phyloP scores from a whole-genome alignment of 1,284 basidiomycete genomes.

The Mycena citricolor region DNA sequence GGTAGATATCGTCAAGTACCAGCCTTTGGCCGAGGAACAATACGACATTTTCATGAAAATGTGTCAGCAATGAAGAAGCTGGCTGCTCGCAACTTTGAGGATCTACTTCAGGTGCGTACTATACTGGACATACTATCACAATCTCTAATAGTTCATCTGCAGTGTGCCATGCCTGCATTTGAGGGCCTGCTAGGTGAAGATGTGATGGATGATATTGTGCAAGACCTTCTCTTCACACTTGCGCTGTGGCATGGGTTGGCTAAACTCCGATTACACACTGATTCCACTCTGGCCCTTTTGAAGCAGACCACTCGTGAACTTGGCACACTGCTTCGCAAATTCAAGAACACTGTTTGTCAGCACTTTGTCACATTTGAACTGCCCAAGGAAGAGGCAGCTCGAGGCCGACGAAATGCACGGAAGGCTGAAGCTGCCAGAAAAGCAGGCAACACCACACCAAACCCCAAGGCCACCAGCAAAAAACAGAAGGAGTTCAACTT shows the following conservation, averaged over 20 bases:
- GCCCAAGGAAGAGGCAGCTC: conserved; percentile 4
- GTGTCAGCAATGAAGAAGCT: conserved; percentile 22
- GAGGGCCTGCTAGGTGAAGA: conserved; percentile 14
- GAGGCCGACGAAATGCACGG: conserved; percentile 1
- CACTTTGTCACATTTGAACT: conserved; percentile 4
- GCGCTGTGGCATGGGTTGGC: conserved; percentile 37
- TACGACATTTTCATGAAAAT: conserved; percentile 17
- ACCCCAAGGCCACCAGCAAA: too few species aligned
- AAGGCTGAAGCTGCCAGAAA: neutral
- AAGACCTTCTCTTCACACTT: conserved; percentile 28
- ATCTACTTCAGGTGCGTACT: conserved; percentile 13
- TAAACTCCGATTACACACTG: conserved; percentile 36
- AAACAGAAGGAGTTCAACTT: conserved; percentile 14
- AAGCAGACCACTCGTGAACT: neutral
- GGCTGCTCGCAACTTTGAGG: conserved; percentile 19
- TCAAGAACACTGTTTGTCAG: neutral
- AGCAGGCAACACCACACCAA: neutral
- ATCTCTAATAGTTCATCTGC: neutral
- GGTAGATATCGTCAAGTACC: conserved; percentile 16
- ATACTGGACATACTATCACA: neutral
- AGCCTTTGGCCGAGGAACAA: conserved; percentile 17
- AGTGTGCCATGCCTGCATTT: conserved; percentile 13
- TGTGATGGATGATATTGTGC: conserved; percentile 28
- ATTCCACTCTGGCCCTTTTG: neutral
- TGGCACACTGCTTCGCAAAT: conserved; percentile 3